These are phyloP conservation scores for Tremella mesenterica DNA, from an alignment of 768 basidiomycete genomes.

Conservation along the genomic window DNA sequence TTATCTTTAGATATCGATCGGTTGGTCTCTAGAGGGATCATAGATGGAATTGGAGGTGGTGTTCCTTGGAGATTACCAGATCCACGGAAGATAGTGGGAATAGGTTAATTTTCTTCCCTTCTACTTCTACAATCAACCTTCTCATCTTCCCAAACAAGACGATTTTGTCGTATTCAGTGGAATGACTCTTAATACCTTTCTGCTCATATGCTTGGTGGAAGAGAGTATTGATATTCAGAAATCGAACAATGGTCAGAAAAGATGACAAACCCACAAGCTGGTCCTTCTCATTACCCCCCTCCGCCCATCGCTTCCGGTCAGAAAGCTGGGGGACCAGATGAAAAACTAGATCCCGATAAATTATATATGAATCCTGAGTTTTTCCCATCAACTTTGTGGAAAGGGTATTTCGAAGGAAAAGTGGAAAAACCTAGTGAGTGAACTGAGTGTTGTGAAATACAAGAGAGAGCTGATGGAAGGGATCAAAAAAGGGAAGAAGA, in stretches of 20 bases:
- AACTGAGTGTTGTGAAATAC: neutral
- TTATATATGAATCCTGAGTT: constrained; percentile 22
- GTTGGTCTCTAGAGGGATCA: neutral
- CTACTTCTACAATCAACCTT: neutral
- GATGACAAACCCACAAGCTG: constrained; percentile 4
- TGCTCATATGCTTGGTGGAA: neutral
- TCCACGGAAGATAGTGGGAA: constrained; percentile 27
- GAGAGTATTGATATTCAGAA: constrained; percentile 11
- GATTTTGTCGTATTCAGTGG: neutral
- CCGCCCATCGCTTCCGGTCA: neutral
- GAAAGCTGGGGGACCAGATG: neutral
- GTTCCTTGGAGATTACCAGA: constrained; percentile 28
- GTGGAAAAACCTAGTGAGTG: too few species aligned
- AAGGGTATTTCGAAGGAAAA: constrained; percentile 26
- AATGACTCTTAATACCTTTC: neutral
- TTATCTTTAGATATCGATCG: neutral
- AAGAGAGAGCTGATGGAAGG: neutral
- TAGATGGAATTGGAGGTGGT: neutral
- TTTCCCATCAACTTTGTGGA: constrained; percentile 34
- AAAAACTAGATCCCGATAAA: constrained; percentile 14
- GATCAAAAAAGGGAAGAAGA: constrained; percentile 4
- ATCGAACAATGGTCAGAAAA: constrained; percentile 37
- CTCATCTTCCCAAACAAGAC: neutral
- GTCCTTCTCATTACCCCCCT: neutral
- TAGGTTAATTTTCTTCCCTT: constrained; percentile 17